phyloP scores from a whole-genome alignment of 495 filamentous ascomycete species.

The Xylaria palmicola region DNA sequence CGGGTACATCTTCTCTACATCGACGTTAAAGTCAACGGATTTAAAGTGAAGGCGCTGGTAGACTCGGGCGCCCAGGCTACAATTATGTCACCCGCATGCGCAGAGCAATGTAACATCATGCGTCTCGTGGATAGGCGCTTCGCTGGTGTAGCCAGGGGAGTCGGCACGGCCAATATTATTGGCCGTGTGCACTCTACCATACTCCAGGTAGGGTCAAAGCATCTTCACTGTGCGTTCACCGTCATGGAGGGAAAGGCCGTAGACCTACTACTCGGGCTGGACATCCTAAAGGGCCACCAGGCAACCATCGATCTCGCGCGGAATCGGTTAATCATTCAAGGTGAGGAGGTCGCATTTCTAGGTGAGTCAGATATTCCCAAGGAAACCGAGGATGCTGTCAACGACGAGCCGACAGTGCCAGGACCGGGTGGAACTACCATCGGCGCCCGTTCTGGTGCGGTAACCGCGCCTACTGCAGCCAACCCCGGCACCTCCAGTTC shows the following conservation, averaged over 20 bases:
- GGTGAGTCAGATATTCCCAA: slow-evolving; percentile 92
- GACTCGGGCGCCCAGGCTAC: slow-evolving; percentile 97
- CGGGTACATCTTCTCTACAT: slow-evolving; percentile 95
- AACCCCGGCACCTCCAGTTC: slow-evolving; percentile 29
- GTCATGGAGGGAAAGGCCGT: slow-evolving; percentile 99
- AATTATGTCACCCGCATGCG: slow-evolving; percentile 95
- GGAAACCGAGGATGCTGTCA: slow-evolving; percentile 65
- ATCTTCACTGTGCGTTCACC: slow-evolving; percentile 93
- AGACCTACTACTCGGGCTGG: slow-evolving; percentile 89
- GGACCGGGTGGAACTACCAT: slow-evolving; percentile 85
- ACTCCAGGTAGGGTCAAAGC: slow-evolving; percentile 86
- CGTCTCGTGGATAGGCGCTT: slow-evolving; percentile 92
- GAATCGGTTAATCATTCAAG: slow-evolving; percentile 81
- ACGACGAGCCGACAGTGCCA: slow-evolving; percentile 79
- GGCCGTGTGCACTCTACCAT: slow-evolving; percentile 92
- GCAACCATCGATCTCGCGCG: slow-evolving; percentile 84
- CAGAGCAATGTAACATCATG: slow-evolving; percentile 92
- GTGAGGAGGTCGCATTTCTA: slow-evolving; percentile 82
- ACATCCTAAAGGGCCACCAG: slow-evolving; percentile 95
- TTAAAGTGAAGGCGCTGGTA: slow-evolving; percentile 92
- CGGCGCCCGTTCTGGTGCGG: slow-evolving; percentile 79
- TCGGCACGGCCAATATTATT: slow-evolving; percentile 90
- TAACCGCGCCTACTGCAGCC: slow-evolving; percentile 54
- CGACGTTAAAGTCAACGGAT: slow-evolving; percentile 89
- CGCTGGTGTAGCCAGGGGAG: slow-evolving; percentile 85